phyloP scores from a whole-genome alignment of 208 protist genomes.

The Leishmania aethiopica region DNA sequence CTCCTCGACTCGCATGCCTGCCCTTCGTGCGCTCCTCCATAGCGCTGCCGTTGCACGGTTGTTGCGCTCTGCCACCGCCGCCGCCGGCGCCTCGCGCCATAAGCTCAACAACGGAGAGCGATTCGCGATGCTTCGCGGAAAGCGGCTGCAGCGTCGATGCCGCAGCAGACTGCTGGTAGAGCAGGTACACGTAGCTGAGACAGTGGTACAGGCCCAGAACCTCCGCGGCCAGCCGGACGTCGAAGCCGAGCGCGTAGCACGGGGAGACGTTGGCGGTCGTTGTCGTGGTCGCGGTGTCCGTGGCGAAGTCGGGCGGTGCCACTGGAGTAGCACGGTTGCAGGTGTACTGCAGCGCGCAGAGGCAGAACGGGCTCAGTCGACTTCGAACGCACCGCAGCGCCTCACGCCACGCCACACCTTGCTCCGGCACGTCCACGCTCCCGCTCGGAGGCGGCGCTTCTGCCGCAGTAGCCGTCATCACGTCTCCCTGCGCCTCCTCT shows the following conservation, averaged over 20 bases:
- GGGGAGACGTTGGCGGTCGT: background rate
- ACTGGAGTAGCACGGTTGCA: background rate
- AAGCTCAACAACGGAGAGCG: background rate
- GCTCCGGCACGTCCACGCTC: background rate
- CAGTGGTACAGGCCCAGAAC: constrained; percentile 28
- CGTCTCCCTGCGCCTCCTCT: constrained; percentile 15
- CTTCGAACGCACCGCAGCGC: constrained; percentile 14
- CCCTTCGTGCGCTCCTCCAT: background rate
- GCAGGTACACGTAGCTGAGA: constrained; percentile 22
- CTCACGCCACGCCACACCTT: constrained; percentile 1
- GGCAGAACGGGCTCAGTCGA: constrained; percentile 26
- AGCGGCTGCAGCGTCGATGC: background rate
- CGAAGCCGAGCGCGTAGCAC: constrained; percentile 15
- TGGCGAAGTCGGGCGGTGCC: background rate
- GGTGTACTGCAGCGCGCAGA: constrained; percentile 13
- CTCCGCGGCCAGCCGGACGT: constrained; percentile 21
- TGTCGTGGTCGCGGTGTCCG: background rate
- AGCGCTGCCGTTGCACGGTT: background rate
- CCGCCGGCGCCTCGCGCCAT: background rate
- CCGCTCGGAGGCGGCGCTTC: background rate
- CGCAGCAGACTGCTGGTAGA: constrained; percentile 10
- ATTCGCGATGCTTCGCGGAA: background rate
- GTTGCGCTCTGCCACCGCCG: background rate
- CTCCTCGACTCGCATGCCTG: background rate
- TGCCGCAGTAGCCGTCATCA: background rate